Conservation (phyloP, 2,329 filamentous ascomycete species). For the Falciphora oryzae region DNA sequence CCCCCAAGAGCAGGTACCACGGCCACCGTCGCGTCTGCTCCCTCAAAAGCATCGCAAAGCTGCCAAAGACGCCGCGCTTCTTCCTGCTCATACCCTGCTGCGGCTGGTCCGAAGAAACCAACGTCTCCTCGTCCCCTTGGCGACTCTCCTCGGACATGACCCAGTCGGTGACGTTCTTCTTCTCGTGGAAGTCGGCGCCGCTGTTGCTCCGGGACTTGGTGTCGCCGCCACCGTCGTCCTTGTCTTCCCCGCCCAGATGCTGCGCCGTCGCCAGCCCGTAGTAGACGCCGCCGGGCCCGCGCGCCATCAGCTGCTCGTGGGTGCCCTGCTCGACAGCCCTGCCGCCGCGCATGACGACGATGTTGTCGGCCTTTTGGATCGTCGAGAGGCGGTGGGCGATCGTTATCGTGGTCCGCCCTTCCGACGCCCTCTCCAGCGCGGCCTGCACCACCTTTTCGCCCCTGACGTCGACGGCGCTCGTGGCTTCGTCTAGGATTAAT, state of each 20-base stretch:
- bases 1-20: constrained; percentile 40
- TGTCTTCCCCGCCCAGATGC: constrained; percentile 39
- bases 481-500: constrained; percentile 25
- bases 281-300: constrained; percentile 55
- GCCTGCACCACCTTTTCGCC: constrained; percentile 25
- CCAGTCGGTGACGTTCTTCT: constrained; percentile 29
- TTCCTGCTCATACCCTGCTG: constrained; percentile 21
- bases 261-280: constrained; percentile 59
- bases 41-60: constrained; percentile 48
- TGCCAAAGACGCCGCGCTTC: constrained; percentile 35
- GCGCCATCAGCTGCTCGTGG: constrained; percentile 61
- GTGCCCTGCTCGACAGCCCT: constrained; percentile 66
- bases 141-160: constrained; percentile 30
- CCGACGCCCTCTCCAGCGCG: constrained; percentile 22
- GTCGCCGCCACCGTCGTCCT: constrained; percentile 29
- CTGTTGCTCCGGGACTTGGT: not conserved
- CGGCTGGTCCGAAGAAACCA: constrained; percentile 21
- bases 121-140: not conserved
- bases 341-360: constrained; percentile 68
- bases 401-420: constrained; percentile 29
- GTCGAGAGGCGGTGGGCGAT: constrained; percentile 71
- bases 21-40: constrained; percentile 46
- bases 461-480: constrained; percentile 46
- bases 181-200: constrained; percentile 24
- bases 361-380: constrained; percentile 69